Conservation (phyloP, 352 stramenopile genomes). For the Globisporangium paroecandrum region DNA sequence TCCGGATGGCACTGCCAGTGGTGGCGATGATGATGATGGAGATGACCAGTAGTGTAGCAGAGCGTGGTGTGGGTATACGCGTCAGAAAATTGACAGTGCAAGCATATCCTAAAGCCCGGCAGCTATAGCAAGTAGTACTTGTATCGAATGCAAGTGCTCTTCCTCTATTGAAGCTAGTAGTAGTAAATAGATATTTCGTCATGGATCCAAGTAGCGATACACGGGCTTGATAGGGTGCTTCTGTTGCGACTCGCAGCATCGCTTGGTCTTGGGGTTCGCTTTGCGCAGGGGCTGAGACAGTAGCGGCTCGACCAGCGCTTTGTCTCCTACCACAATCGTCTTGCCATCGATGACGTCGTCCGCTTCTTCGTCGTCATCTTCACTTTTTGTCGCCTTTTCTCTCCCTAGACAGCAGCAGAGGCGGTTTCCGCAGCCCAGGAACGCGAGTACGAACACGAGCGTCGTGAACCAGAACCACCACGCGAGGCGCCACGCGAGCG, state of each 20-base stretch:
- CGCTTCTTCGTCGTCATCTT: constrained; percentile 8
- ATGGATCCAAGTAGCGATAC: constrained; percentile 46
- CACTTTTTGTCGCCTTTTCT: neutral
- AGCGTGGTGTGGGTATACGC: constrained; percentile 1
- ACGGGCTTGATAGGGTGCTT: constrained; percentile 26
- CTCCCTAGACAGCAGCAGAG: constrained; percentile 19
- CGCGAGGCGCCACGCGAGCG: constrained; percentile 45
- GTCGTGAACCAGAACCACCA: constrained; percentile 75
- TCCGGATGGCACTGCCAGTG: constrained; percentile 17
- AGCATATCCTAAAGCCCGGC: neutral
- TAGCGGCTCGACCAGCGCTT: constrained; percentile 13
- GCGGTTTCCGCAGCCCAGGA: constrained; percentile 35
- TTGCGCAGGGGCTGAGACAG: constrained; percentile 9
- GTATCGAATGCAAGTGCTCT: neutral
- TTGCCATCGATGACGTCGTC: neutral
- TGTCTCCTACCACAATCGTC: neutral
- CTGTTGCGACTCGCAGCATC: constrained; percentile 12
- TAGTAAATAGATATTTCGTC: neutral
- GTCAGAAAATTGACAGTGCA: neutral
- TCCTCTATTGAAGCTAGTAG: neutral
- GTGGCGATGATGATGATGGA: constrained; percentile 18
- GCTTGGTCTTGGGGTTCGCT: constrained; percentile 5
- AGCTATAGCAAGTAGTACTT: neutral
- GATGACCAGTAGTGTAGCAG: constrained; percentile 21
- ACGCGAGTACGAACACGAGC: constrained; percentile 34